Evolutionary conservation across 768 basidiomycete species (phyloP).

Genomic region (Termitomyces sp.): DNA sequence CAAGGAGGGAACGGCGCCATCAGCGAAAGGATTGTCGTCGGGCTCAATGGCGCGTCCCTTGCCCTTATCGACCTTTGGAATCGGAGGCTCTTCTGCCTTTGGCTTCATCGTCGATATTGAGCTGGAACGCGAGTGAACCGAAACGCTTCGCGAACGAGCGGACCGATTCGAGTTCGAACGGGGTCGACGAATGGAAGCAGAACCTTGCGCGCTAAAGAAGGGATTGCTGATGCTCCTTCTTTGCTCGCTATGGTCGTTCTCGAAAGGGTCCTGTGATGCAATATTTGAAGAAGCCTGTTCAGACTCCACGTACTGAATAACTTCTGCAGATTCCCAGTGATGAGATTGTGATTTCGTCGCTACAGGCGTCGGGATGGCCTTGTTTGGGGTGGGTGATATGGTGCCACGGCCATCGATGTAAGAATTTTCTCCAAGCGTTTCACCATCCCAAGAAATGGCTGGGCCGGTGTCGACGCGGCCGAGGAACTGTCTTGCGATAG

Average conservation of each 20-base stretch:
- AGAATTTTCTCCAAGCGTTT: constrained; percentile 41
- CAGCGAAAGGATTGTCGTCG: constrained; percentile 35
- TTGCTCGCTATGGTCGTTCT: constrained; percentile 20
- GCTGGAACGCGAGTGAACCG: constrained; percentile 29
- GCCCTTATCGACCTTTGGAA: constrained; percentile 19
- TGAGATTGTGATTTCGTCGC: constrained; percentile 46
- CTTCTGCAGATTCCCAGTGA: constrained; percentile 67
- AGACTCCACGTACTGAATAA: constrained; percentile 36
- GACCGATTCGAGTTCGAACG: constrained; percentile 30
- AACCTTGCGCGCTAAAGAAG: constrained; percentile 27
- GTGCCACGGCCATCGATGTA: constrained; percentile 34
- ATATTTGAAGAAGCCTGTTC: constrained; percentile 21
- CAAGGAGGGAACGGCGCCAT: constrained; percentile 22
- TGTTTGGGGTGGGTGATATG: constrained; percentile 43
- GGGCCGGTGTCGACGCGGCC: constrained; percentile 35
- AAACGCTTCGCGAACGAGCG: constrained; percentile 26
- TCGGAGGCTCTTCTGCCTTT: not conserved
- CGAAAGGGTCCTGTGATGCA: constrained; percentile 14
- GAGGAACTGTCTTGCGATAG: constrained; percentile 38
- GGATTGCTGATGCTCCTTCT: constrained; percentile 38
- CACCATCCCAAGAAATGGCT: constrained; percentile 51
- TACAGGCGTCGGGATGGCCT: constrained; percentile 58
- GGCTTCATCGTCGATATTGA: constrained; percentile 24
- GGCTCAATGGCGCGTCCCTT: constrained; percentile 10
- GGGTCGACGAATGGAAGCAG: constrained; percentile 16